These are phyloP conservation scores for Calonectria montana DNA, from an alignment of 2,329 filamentous ascomycete genomes.

Conservation along the genomic window DNA sequence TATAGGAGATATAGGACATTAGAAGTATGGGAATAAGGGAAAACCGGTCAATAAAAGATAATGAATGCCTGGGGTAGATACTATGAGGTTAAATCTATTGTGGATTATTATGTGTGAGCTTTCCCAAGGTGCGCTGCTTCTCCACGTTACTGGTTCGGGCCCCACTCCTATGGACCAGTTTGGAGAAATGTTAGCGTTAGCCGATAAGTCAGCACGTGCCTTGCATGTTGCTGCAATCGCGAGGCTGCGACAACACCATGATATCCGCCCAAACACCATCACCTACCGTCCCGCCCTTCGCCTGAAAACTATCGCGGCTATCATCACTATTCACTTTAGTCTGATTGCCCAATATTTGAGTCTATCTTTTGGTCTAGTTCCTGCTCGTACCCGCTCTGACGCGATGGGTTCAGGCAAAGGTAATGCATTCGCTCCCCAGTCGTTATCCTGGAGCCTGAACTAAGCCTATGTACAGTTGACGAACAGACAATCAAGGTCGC, in stretches of 20 bases:
- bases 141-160: background rate
- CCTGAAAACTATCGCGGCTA: conserved; percentile 17
- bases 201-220: conserved; percentile 38
- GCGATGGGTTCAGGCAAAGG: conserved; percentile 45
- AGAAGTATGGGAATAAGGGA: background rate
- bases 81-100: background rate
- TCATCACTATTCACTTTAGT: background rate
- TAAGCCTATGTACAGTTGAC: conserved; percentile 54
- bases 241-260: conserved; percentile 31
- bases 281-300: conserved; percentile 20
- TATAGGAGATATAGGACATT: background rate
- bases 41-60: background rate
- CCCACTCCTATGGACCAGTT: conserved; percentile 4
- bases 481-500: conserved; percentile 73
- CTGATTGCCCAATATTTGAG: background rate
- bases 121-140: background rate
- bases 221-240: conserved; percentile 32
- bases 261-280: conserved; percentile 31
- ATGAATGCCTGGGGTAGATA: background rate
- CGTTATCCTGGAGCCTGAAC: conserved; percentile 22
- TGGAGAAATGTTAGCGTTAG: conserved; percentile 35
- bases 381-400: background rate
- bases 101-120: background rate
- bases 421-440: conserved; percentile 34
- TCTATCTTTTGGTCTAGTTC: background rate